Conservation (phyloP, 2,329 filamentous ascomycete genomes). For the Fusarium sp. region DNA sequence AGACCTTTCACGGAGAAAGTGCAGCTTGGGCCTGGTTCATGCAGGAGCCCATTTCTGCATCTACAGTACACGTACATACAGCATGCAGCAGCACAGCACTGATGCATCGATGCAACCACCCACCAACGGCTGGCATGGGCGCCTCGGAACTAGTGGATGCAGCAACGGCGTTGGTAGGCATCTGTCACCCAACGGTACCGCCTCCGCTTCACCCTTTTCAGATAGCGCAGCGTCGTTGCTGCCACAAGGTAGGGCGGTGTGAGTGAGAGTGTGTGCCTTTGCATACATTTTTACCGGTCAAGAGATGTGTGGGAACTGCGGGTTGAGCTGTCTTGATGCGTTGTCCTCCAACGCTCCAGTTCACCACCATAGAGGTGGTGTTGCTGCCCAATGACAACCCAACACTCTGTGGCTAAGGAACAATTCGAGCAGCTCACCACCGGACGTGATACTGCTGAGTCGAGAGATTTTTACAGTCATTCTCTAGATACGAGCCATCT, state of each 20-base stretch:
- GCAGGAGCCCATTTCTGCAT: conserved; percentile 45
- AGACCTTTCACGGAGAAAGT: conserved; percentile 22
- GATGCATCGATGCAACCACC: conserved; percentile 38
- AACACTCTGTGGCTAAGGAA: conserved; percentile 31
- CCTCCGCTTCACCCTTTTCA: conserved; percentile 44
- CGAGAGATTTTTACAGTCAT: background rate
- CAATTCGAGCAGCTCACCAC: conserved; percentile 1
- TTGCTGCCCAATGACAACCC: conserved; percentile 48
- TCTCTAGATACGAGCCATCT: background rate
- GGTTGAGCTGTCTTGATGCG: conserved; percentile 46
- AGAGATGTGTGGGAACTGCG: conserved; percentile 42
- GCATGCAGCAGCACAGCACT: conserved; percentile 42
- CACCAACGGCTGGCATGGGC: conserved; percentile 37
- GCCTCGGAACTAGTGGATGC: conserved; percentile 38
- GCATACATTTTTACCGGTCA: conserved; percentile 38
- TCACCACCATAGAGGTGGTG: conserved; percentile 36
- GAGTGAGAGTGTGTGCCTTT: conserved; percentile 38
- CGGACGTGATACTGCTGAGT: background rate
- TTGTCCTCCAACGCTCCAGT: conserved; percentile 41
- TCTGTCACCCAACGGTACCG: conserved; percentile 43
- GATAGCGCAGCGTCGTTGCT: conserved; percentile 40
- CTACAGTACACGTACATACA: conserved; percentile 20
- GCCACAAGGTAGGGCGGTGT: conserved; percentile 39
- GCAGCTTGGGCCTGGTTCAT: conserved; percentile 45
- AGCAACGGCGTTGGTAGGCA: conserved; percentile 33